Evolutionary conservation across 192 early-diverging fungal species (phyloP).

Genomic region (Coemansia sp.): DNA sequence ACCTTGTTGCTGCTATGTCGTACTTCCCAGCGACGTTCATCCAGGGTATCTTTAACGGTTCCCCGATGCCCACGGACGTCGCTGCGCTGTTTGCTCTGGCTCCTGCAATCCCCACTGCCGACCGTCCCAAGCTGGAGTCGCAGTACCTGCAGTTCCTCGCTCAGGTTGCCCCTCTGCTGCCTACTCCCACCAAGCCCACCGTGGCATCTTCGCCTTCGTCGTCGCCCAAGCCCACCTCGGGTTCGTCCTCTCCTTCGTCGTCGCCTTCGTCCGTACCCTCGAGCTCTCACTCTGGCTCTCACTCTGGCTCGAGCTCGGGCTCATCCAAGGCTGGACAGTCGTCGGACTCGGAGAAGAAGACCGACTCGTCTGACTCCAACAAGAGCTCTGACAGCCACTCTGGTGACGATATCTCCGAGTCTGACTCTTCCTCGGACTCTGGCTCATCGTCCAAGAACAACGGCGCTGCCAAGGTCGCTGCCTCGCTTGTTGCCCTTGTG

Average conservation of each 20-base stretch:
- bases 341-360: background rate
- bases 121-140: conserved; percentile 25
- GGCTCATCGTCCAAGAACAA: conserved; percentile 9
- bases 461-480: conserved; percentile 22
- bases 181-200: conserved; percentile 12
- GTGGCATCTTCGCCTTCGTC: background rate
- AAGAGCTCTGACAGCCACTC: conserved; percentile 6
- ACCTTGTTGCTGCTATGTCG: conserved; percentile 31
- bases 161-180: conserved; percentile 23
- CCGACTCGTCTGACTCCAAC: background rate
- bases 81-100: conserved; percentile 28
- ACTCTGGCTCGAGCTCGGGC: background rate
- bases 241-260: background rate
- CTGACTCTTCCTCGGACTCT: background rate
- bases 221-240: background rate
- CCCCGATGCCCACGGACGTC: conserved; percentile 35
- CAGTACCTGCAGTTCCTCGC: conserved; percentile 43
- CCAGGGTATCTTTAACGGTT: conserved; percentile 27
- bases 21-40: conserved; percentile 35
- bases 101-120: conserved; percentile 17
- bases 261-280: background rate
- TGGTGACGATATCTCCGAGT: background rate
- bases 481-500: conserved; percentile 27
- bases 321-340: background rate
- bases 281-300: background rate